Percentiles rank a stretch among this genome's conserved stretches.
phyloP scores from a whole-genome alignment of 345 rosid genomes.

The Euphorbia pulcherrima region DNA sequence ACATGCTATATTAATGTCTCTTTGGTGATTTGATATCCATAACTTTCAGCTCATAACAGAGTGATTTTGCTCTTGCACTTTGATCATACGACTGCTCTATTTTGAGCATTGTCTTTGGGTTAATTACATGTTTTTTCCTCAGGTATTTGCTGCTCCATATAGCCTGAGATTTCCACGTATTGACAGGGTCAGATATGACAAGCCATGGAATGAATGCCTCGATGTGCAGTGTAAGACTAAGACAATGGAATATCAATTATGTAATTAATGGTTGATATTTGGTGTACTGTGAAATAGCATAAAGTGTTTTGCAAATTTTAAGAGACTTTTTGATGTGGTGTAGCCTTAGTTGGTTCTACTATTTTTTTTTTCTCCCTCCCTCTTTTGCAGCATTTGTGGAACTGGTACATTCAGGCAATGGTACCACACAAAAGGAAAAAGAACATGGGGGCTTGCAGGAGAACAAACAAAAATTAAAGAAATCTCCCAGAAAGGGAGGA shows the following conservation, averaged over 20 bases:
- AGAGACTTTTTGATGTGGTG: background rate
- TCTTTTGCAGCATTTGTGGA: conserved; percentile 69
- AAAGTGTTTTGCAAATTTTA: background rate
- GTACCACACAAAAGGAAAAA: conserved; percentile 68
- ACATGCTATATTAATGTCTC: background rate
- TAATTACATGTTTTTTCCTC: conserved; percentile 2
- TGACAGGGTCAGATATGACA: conserved; percentile 90
- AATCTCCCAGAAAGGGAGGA: conserved; percentile 51
- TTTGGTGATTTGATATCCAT: background rate
- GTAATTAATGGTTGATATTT: background rate
- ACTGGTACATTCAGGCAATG: conserved; percentile 80
- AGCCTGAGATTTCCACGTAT: conserved; percentile 95
- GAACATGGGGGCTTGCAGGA: conserved; percentile 42
- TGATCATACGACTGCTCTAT: background rate
- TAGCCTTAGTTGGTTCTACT: background rate
- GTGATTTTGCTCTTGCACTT: background rate
- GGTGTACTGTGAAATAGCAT: background rate
- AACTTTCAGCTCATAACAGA: background rate
- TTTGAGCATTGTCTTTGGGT: background rate
- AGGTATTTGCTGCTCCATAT: conserved; percentile 97
- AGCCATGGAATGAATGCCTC: conserved; percentile 96
- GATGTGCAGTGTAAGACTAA: conserved; percentile 86
- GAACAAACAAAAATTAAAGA: conserved; percentile 33
- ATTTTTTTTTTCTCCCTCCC: conserved; percentile 14
- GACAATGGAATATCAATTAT: conserved; percentile 15